A percentile compares a stretch with the other conserved stretches of the same genome.
Conservation (phyloP, 1,139 yeast species). For the Taiozyma sp. region DNA sequence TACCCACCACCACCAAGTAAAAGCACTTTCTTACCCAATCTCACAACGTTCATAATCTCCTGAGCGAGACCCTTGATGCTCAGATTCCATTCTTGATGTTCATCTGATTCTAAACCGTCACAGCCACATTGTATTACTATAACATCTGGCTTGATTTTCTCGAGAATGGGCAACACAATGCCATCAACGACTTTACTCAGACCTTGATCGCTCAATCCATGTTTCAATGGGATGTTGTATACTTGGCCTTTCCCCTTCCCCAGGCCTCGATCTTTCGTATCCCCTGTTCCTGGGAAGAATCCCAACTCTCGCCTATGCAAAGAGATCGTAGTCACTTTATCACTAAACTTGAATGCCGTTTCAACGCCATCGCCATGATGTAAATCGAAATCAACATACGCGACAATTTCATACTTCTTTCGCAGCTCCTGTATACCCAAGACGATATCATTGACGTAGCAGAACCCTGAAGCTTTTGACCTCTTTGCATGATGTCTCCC, state of each 20-base stretch:
- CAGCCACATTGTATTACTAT: constrained; percentile 67
- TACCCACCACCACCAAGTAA: constrained; percentile 81
- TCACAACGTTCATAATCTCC: constrained; percentile 33
- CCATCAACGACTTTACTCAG: constrained; percentile 35
- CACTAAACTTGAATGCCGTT: constrained; percentile 53
- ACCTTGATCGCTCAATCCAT: constrained; percentile 49
- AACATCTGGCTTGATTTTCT: constrained; percentile 41
- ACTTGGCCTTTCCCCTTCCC: constrained; percentile 35
- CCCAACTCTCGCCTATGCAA: constrained; percentile 63
- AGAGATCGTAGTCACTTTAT: constrained; percentile 57
- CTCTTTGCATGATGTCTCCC: constrained; percentile 72
- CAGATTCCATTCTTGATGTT: constrained; percentile 65
- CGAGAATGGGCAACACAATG: constrained; percentile 41
- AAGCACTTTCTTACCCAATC: constrained; percentile 34
- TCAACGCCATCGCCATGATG: constrained; percentile 86
- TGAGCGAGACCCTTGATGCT: constrained; percentile 46
- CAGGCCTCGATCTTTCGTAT: constrained; percentile 29
- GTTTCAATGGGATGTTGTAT: constrained; percentile 52
- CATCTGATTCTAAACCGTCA: constrained; percentile 64
- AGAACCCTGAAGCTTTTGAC: constrained; percentile 61
- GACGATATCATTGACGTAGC: constrained; percentile 68
- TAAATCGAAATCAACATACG: constrained; percentile 68
- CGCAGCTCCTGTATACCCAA: constrained; percentile 49
- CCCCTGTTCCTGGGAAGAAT: constrained; percentile 74
- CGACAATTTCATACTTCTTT: constrained; percentile 39